phyloP scores from a whole-genome alignment of 306 rosid species.

The Vigna mungo region DNA sequence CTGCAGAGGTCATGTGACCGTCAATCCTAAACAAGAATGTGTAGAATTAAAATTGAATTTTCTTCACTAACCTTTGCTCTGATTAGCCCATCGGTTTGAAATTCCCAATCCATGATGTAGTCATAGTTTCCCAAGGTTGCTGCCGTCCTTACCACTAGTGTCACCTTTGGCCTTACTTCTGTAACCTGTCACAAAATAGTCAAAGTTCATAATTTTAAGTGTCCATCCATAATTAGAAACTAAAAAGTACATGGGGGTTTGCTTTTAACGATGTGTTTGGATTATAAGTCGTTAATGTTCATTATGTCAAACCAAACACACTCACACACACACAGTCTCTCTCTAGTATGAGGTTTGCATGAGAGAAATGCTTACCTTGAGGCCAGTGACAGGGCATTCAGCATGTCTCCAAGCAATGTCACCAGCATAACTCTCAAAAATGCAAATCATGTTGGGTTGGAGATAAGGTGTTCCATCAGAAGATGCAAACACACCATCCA shows the following conservation, averaged over 20 bases:
- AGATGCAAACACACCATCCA: slow-evolving; percentile 76
- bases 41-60: background rate
- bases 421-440: slow-evolving; percentile 83
- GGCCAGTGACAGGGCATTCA: slow-evolving; percentile 75
- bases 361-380: slow-evolving; percentile 50
- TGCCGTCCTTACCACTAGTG: slow-evolving; percentile 86
- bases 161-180: slow-evolving; percentile 93
- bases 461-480: slow-evolving; percentile 83
- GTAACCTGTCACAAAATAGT: slow-evolving; percentile 53
- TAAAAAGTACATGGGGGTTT: background rate
- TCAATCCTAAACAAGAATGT: background rate
- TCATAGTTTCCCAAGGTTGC: slow-evolving; percentile 93
- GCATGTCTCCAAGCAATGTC: slow-evolving; percentile 90
- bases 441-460: slow-evolving; percentile 74
- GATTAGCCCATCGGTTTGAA: slow-evolving; percentile 87
- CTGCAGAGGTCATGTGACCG: background rate
- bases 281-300: background rate
- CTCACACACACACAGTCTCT: too few species aligned
- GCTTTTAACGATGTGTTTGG: background rate
- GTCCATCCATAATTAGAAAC: background rate
- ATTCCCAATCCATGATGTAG: slow-evolving; percentile 92
- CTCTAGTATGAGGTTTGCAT: background rate
- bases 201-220: too few species aligned
- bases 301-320: background rate
- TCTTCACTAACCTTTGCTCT: slow-evolving; percentile 64